Percentiles rank a stretch among this genome's conserved stretches.
Conservation (phyloP, 306 rosid genomes). For the Sechiopsis laciniata region DNA sequence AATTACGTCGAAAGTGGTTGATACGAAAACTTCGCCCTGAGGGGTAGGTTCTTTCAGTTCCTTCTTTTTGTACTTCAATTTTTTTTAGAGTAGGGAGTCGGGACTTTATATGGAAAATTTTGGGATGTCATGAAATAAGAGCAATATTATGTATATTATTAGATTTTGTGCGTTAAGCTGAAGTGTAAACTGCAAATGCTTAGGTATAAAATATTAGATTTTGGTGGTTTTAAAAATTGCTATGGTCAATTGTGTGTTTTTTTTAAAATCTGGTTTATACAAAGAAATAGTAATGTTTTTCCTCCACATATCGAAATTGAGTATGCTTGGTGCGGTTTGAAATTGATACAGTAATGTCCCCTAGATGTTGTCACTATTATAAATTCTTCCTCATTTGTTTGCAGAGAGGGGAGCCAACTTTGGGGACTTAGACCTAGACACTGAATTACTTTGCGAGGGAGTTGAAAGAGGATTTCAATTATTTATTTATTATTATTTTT, state of each 20-base stretch:
- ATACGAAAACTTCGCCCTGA: constrained; percentile 55
- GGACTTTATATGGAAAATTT: neutral
- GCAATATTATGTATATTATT: neutral
- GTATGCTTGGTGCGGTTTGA: too few relatives aligned
- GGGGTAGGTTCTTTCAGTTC: constrained; percentile 20
- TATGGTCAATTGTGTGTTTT: neutral
- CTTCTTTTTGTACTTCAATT: neutral
- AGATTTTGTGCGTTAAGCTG: neutral
- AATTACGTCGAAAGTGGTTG: constrained; percentile 64
- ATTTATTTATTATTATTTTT: too few relatives aligned
- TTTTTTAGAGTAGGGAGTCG: neutral
- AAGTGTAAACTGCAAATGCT: neutral
- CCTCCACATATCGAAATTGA: too few relatives aligned
- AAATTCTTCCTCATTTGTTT: too few relatives aligned
- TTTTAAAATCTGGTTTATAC: neutral
- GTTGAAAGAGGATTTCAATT: too few relatives aligned
- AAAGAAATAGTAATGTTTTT: neutral
- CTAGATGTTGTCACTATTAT: too few relatives aligned
- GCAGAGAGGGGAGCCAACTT: too few relatives aligned
- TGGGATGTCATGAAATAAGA: neutral
- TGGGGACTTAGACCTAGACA: too few relatives aligned
- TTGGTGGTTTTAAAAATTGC: neutral
- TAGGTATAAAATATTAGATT: neutral
- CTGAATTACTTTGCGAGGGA: too few relatives aligned
- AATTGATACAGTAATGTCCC: too few relatives aligned